Evolutionary conservation across 768 basidiomycete genomes (phyloP).

Genomic region (Asterophora lycoperdoides): DNA sequence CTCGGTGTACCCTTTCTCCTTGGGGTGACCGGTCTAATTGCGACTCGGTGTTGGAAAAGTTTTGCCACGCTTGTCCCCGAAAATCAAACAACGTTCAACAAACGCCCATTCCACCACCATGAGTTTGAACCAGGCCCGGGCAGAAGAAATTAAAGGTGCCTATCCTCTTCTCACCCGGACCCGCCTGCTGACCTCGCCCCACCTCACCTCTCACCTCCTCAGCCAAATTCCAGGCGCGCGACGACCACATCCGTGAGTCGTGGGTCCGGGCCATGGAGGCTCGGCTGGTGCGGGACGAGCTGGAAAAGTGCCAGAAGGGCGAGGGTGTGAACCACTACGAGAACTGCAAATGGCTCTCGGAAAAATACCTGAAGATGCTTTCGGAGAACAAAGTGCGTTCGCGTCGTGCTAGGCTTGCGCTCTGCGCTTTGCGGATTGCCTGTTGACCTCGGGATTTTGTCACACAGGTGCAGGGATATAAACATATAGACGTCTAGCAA

Average conservation of each 20-base stretch:
- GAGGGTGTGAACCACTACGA: constrained; percentile 94
- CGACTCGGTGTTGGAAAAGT: too few species aligned
- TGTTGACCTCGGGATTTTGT: neutral
- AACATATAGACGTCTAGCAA: constrained; percentile 43
- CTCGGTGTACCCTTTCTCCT: too few species aligned
- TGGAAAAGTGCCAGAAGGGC: constrained; percentile 81
- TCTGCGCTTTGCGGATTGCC: too few species aligned
- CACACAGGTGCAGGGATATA: constrained; percentile 81
- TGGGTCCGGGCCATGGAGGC: constrained; percentile 96
- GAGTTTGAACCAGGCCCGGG: constrained; percentile 37
- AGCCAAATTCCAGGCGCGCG: constrained; percentile 68
- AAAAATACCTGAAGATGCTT: constrained; percentile 78
- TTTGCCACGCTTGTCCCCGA: too few species aligned
- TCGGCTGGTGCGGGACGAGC: constrained; percentile 81
- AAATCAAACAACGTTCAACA: constrained; percentile 17
- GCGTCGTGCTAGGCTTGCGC: constrained; percentile 30
- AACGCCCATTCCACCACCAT: constrained; percentile 26
- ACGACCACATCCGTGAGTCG: constrained; percentile 78
- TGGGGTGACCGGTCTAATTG: too few species aligned
- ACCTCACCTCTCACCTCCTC: neutral
- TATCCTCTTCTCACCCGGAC: neutral
- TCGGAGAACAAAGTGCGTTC: constrained; percentile 77
- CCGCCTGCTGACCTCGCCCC: neutral
- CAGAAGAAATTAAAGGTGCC: constrained; percentile 50
- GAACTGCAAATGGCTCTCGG: constrained; percentile 81